Evolutionary conservation across 306 rosid species (phyloP), one percentile per base, ranked within the genome.

Genomic region (Chamaecrista fasciculata): DNA sequence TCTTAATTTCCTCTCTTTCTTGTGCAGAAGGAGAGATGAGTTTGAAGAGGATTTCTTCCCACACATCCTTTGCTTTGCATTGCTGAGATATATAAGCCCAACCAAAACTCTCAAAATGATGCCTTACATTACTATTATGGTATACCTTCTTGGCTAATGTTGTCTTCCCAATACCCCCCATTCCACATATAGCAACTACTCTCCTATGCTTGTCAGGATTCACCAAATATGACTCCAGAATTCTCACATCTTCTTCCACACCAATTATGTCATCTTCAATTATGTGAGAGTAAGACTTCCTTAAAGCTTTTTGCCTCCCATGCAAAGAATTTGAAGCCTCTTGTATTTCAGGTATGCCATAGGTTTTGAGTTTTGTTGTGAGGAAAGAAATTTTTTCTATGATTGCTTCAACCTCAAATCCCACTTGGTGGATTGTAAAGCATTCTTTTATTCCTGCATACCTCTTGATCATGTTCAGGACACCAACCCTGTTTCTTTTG

Each of bases 111-210:
- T 76, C 76, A 49, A 86, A 86, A 55, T 49, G 69, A 4, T 58
- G 72, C 62, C 74, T 74, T 2, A 81, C 74, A 6, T 47, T 15
- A 40, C 8, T 42, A 63, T 84, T 26, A 59, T 79, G 85, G 47
- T 73, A 83, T 0, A 83, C 70, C 37, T 76, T 65, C 49, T 83
- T 86, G 2, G 88, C 91, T 60, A 86, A 72, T 37, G 88, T 83
- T 21, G 91, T 83, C 36, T 83, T 83, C 29, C 91, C 88, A 33
- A 86, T 55, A 52, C 91, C 91, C 11, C 91, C 91, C 91, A 83
- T 81, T 11, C 91, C 88, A 42, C 86, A 83, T 20, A 83, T 76
- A 11, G 86, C 77, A 31, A 81, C 81, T 3, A 84, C 81, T 40
- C 31, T 80, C 29, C 57, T 64, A 5, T 26, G 5, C 33, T 62